Conservation (phyloP, 2,329 filamentous ascomycete genomes). For the Truncatella angustata region DNA sequence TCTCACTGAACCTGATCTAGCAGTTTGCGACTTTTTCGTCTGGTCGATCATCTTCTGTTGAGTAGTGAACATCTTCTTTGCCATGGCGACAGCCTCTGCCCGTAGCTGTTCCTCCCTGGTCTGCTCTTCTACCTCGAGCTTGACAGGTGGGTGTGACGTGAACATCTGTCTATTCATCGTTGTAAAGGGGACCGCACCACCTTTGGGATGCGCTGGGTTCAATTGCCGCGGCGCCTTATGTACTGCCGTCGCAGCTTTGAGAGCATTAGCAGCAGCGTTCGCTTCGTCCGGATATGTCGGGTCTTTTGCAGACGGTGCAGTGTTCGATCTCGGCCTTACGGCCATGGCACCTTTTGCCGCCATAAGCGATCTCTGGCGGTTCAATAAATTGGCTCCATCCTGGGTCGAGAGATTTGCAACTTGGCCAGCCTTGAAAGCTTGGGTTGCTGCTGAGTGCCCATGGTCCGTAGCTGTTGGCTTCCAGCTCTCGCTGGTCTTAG, state of each 20-base stretch:
- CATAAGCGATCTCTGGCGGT: conserved; percentile 63
- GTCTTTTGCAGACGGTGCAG: conserved; percentile 50
- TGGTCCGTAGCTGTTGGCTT: conserved; percentile 41
- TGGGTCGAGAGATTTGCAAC: conserved; percentile 27
- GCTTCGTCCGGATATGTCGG: conserved; percentile 51
- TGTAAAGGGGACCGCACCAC: conserved; percentile 66
- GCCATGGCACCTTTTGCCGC: conserved; percentile 79
- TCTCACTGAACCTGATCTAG: conserved; percentile 25
- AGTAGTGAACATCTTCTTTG: conserved; percentile 76
- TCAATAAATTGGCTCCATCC: conserved; percentile 41
- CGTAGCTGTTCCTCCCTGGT: conserved; percentile 70
- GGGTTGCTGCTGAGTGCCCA: conserved; percentile 68
- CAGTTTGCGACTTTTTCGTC: conserved; percentile 38
- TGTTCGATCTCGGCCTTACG: conserved; percentile 61
- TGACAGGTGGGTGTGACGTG: conserved; percentile 70
- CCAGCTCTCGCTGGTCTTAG: conserved; percentile 50
- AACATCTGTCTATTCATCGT: conserved; percentile 75
- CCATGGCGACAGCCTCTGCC: conserved; percentile 86
- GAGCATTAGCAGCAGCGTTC: conserved; percentile 64
- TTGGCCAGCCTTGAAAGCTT: conserved; percentile 58
- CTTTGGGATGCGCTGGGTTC: conserved; percentile 48
- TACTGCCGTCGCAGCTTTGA: conserved; percentile 71
- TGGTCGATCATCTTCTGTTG: conserved; percentile 62
- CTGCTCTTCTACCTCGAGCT: conserved; percentile 71
- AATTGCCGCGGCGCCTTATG: conserved; percentile 47